Conservation (phyloP, 768 basidiomycete species). For the Plicaturopsis crispa region DNA sequence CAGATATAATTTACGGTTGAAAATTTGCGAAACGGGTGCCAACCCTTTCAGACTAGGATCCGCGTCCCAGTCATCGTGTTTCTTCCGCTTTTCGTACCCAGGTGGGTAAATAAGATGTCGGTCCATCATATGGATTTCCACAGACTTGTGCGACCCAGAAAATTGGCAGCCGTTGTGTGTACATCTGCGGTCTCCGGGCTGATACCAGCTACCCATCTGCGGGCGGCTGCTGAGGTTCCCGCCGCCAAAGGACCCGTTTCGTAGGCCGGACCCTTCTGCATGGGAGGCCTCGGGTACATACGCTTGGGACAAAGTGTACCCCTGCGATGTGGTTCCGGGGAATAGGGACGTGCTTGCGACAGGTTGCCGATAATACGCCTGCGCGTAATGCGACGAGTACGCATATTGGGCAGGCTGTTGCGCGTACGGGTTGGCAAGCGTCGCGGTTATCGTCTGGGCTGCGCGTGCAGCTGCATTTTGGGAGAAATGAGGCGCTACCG, state of each 20-base stretch:
- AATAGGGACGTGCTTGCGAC: conserved; percentile 8
- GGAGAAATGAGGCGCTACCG: background rate
- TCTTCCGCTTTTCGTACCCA: conserved; percentile 54
- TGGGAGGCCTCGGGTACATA: conserved; percentile 24
- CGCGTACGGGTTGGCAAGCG: conserved; percentile 21
- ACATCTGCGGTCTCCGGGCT: conserved; percentile 54
- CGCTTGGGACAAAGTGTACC: conserved; percentile 32
- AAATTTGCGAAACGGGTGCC: conserved; percentile 7
- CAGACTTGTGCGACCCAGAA: conserved; percentile 57
- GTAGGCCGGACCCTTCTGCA: no score
- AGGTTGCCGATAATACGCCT: conserved; percentile 42
- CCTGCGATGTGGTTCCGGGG: conserved; percentile 20
- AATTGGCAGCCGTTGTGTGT: conserved; percentile 60
- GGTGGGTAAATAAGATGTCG: conserved; percentile 79
- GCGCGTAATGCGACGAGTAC: conserved; percentile 47
- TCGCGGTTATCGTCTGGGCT: conserved; percentile 11
- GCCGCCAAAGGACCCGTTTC: no score
- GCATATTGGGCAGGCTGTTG: conserved; percentile 20
- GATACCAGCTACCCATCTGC: conserved; percentile 44
- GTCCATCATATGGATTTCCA: conserved; percentile 84
- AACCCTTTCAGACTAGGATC: conserved; percentile 79
- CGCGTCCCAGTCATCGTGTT: conserved; percentile 66
- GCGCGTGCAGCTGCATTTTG: conserved; percentile 7
- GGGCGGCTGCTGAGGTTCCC: conserved; percentile 12
- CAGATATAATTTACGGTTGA: background rate